phyloP scores from a whole-genome alignment of 208 protist genomes.

The Trypanosomatidae sp. region DNA sequence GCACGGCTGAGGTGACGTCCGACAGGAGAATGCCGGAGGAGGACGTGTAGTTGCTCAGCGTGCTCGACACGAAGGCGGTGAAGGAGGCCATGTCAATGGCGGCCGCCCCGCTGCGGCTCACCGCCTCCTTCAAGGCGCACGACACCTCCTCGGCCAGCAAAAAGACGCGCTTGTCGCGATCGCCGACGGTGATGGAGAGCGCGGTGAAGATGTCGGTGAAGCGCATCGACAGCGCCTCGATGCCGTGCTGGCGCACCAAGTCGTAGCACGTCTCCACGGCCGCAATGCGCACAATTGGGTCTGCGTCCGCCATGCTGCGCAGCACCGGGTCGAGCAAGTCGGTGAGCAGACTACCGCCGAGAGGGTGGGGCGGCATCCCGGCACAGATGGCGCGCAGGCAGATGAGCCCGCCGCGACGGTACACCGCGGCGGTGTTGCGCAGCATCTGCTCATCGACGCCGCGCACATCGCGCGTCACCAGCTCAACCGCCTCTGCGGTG shows the following conservation, averaged over 20 bases:
- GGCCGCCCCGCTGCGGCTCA: constrained; percentile 36
- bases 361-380: constrained; percentile 33
- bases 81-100: constrained; percentile 29
- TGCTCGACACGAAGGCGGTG: constrained; percentile 40
- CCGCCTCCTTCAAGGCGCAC: constrained; percentile 43
- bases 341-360: constrained; percentile 22
- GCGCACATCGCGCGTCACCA: constrained; percentile 28
- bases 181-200: constrained; percentile 50
- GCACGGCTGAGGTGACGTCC: constrained; percentile 20
- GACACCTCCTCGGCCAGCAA: constrained; percentile 66
- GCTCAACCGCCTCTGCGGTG: constrained; percentile 34
- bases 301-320: constrained; percentile 45
- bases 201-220: constrained; percentile 58
- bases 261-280: constrained; percentile 69
- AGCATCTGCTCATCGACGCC: constrained; percentile 46
- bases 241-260: constrained; percentile 41
- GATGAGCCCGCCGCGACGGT: constrained; percentile 59
- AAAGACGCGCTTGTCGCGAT: constrained; percentile 55
- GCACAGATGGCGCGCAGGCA: constrained; percentile 43
- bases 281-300: constrained; percentile 62
- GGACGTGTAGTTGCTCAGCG: constrained; percentile 32
- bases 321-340: constrained; percentile 39
- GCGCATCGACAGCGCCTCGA: constrained; percentile 34
- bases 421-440: constrained; percentile 35
- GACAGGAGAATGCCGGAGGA: constrained; percentile 2